Percentiles rank a stretch among this genome's conserved stretches.
Evolutionary conservation across 2,329 filamentous ascomycete species (phyloP).

Genomic region (Aspergillus pseudoglaucus): DNA sequence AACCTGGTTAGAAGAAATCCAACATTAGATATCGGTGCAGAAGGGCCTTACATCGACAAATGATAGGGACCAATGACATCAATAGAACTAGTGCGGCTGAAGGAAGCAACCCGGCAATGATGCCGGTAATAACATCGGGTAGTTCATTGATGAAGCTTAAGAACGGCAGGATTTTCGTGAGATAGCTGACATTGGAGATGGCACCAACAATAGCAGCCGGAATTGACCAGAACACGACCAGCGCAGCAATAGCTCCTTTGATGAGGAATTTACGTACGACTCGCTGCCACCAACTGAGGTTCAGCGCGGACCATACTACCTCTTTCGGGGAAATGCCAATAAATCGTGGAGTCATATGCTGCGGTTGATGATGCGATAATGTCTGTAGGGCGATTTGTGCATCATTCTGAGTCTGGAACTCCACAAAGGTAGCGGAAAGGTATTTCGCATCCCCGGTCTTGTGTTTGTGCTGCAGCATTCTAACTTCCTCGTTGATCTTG

Average conservation of each 20-base stretch:
- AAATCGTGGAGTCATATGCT: conserved; percentile 82
- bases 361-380: conserved; percentile 73
- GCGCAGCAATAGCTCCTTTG: conserved; percentile 61
- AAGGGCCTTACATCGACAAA: conserved; percentile 61
- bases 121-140: conserved; percentile 63
- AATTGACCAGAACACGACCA: conserved; percentile 82
- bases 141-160: conserved; percentile 69
- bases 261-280: conserved; percentile 65
- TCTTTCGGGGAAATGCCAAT: conserved; percentile 77
- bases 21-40: neutral
- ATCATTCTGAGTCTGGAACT: conserved; percentile 73
- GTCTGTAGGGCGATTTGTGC: conserved; percentile 83
- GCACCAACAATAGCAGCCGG: conserved; percentile 72
- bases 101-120: conserved; percentile 78
- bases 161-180: conserved; percentile 50
- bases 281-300: conserved; percentile 76
- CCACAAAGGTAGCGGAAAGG: conserved; percentile 76
- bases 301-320: conserved; percentile 80
- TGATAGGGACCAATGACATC: conserved; percentile 77
- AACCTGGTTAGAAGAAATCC: conserved; percentile 1
- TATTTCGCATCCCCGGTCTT: conserved; percentile 57
- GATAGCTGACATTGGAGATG: conserved; percentile 76
- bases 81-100: conserved; percentile 71
- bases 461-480: conserved; percentile 59
- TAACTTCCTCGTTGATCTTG: conserved; percentile 63